Percentiles rank a stretch among this genome's conserved stretches.
Evolutionary conservation across 192 early-diverging fungal species (phyloP).

Genomic region (Geranomyces variabilis): DNA sequence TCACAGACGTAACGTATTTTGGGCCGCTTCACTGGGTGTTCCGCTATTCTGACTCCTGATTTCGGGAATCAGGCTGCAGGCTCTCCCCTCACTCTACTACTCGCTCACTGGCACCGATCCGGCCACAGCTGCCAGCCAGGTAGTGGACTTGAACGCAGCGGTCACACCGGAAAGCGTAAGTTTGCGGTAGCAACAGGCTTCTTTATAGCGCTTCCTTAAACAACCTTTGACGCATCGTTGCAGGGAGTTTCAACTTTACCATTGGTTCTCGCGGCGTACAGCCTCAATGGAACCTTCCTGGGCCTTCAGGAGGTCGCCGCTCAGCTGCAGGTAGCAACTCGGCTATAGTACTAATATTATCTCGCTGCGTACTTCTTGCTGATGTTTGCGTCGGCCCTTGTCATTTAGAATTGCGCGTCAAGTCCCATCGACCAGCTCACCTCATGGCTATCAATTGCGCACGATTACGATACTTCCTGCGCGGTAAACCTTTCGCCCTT

Average conservation of each 20-base stretch:
- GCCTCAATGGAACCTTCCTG: constrained; percentile 53
- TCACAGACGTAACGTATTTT: constrained; percentile 35
- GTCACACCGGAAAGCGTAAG: background rate
- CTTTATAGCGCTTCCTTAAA: background rate
- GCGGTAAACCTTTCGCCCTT: constrained; percentile 38
- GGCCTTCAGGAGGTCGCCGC: constrained; percentile 44
- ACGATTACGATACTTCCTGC: constrained; percentile 42
- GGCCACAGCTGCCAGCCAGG: background rate
- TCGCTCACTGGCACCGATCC: background rate
- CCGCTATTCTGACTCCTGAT: background rate
- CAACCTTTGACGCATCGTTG: background rate
- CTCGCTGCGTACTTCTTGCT: background rate
- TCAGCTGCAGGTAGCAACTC: constrained; percentile 28
- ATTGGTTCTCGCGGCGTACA: constrained; percentile 49
- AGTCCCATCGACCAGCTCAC: constrained; percentile 5
- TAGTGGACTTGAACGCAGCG: background rate
- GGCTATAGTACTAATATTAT: background rate
- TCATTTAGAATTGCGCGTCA: constrained; percentile 1
- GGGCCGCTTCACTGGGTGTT: background rate
- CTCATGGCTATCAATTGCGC: constrained; percentile 41
- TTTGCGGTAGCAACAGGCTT: background rate
- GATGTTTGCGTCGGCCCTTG: too few species aligned
- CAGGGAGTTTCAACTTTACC: background rate
- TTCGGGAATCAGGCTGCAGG: background rate
- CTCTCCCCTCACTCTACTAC: background rate